These are phyloP conservation scores for Candida pseudofarinosa DNA, from an alignment of 805 yeast genomes.

Conservation along the genomic window DNA sequence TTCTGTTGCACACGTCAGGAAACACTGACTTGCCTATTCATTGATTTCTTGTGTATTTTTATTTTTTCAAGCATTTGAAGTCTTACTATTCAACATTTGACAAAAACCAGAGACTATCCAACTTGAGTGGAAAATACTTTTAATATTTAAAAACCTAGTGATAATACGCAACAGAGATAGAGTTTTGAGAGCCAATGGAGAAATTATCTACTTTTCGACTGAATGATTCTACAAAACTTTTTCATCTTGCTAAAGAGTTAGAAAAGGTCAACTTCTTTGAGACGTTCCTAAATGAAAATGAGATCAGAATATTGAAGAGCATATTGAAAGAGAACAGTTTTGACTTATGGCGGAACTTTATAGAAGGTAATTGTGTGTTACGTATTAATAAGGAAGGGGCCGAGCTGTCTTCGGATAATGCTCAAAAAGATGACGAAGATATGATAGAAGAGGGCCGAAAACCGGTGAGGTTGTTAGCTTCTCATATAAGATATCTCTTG, in stretches of 20 bases:
- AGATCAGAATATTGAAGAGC: slow-evolving; percentile 27
- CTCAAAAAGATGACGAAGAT: slow-evolving; percentile 37
- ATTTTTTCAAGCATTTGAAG: not conserved
- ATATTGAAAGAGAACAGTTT: slow-evolving; percentile 26
- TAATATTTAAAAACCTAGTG: not conserved
- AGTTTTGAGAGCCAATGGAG: slow-evolving; percentile 21
- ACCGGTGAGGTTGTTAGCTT: slow-evolving; percentile 41
- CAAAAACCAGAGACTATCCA: not conserved
- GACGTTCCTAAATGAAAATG: slow-evolving; percentile 31
- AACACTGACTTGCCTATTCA: too few species aligned
- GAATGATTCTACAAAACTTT: slow-evolving; percentile 28
- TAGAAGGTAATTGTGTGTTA: slow-evolving; percentile 35
- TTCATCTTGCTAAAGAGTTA: slow-evolving; percentile 32
- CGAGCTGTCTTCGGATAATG: slow-evolving; percentile 6
- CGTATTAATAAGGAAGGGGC: slow-evolving; percentile 13
- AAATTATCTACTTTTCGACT: slow-evolving; percentile 33
- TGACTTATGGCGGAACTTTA: slow-evolving; percentile 32
- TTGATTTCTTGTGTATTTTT: too few species aligned
- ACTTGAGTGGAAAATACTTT: not conserved
- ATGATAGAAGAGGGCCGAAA: slow-evolving; percentile 41
- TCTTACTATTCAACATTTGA: not conserved
- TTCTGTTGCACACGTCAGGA: too few species aligned
- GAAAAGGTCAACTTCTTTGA: slow-evolving; percentile 30
- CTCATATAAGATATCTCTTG: slow-evolving; percentile 61
- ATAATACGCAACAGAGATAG: not conserved